These are phyloP conservation scores for Irpex sp. DNA, from an alignment of 1,284 basidiomycete genomes.

Conservation along the genomic window DNA sequence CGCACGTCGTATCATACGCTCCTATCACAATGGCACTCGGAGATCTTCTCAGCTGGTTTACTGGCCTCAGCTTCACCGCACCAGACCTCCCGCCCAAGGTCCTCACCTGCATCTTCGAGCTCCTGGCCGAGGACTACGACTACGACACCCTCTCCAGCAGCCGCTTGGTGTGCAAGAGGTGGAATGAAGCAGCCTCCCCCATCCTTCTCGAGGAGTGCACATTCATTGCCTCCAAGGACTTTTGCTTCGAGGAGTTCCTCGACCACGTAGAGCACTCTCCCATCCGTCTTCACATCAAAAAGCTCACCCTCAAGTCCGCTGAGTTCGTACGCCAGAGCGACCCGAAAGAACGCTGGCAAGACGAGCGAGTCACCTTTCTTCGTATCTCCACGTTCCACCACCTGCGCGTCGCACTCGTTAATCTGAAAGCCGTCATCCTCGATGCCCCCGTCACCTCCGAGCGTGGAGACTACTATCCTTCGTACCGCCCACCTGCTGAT, in stretches of 20 bases:
- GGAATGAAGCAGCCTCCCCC: neutral
- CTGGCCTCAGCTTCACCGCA: too few species aligned
- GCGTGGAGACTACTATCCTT: neutral
- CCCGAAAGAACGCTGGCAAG: neutral
- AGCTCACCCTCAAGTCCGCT: neutral
- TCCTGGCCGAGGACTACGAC: neutral
- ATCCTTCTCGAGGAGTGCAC: neutral
- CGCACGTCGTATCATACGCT: too few species aligned
- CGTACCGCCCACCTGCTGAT: neutral
- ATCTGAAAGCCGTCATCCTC: neutral
- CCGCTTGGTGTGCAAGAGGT: neutral
- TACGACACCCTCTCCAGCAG: neutral
- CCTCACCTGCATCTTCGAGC: neutral
- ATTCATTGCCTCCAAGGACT: neutral
- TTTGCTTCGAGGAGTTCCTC: neutral
- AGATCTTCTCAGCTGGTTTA: too few species aligned
- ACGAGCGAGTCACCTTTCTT: neutral
- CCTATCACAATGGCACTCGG: too few species aligned
- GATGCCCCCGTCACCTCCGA: neutral
- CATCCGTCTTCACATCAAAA: neutral
- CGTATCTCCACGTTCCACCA: neutral
- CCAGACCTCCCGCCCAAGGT: neutral
- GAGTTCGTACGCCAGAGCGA: neutral
- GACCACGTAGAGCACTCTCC: neutral
- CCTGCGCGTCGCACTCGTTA: neutral